phyloP scores from a whole-genome alignment of 2,329 filamentous ascomycete species.

The Pseudogymnoascus sp. region DNA sequence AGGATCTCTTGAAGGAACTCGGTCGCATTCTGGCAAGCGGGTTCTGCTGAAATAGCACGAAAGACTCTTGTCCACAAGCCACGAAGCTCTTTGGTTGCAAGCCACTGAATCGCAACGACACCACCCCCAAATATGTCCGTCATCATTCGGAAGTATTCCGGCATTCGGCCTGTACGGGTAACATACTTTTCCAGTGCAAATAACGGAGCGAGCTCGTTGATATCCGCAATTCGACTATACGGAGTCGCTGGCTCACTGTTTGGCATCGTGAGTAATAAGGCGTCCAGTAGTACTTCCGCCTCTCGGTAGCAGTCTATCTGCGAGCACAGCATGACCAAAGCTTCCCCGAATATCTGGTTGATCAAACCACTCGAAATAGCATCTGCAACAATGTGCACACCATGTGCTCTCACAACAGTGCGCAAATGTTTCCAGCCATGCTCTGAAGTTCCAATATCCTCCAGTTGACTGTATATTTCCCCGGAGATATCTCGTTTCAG shows the following conservation, averaged over 20 bases:
- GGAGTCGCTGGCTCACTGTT: slow-evolving; percentile 32
- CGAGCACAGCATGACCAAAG: slow-evolving; percentile 38
- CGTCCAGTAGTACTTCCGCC: slow-evolving; percentile 35
- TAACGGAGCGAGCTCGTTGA: slow-evolving; percentile 27
- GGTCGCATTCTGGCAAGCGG: slow-evolving; percentile 15
- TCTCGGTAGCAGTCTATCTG: slow-evolving; percentile 33
- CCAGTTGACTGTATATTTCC: slow-evolving; percentile 43
- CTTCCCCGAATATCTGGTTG: slow-evolving; percentile 32
- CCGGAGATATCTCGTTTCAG: slow-evolving; percentile 35
- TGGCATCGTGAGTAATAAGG: slow-evolving; percentile 28
- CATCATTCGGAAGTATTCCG: slow-evolving; percentile 34
- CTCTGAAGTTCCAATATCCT: slow-evolving; percentile 34
- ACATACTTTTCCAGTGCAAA: slow-evolving; percentile 31
- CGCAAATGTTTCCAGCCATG: slow-evolving; percentile 41
- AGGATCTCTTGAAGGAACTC: slow-evolving; percentile 11
- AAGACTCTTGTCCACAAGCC: slow-evolving; percentile 35
- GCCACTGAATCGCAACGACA: slow-evolving; percentile 36
- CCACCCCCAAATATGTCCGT: slow-evolving; percentile 30
- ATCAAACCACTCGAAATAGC: slow-evolving; percentile 38
- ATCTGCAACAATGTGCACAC: slow-evolving; percentile 35
- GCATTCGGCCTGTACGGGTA: slow-evolving; percentile 24
- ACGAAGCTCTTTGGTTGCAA: slow-evolving; percentile 37
- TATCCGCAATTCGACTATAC: slow-evolving; percentile 27
- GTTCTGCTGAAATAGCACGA: slow-evolving; percentile 29
- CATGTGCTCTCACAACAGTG: slow-evolving; percentile 40